phyloP scores from a whole-genome alignment of 805 yeast species.

The Ogataea pignaliae region DNA sequence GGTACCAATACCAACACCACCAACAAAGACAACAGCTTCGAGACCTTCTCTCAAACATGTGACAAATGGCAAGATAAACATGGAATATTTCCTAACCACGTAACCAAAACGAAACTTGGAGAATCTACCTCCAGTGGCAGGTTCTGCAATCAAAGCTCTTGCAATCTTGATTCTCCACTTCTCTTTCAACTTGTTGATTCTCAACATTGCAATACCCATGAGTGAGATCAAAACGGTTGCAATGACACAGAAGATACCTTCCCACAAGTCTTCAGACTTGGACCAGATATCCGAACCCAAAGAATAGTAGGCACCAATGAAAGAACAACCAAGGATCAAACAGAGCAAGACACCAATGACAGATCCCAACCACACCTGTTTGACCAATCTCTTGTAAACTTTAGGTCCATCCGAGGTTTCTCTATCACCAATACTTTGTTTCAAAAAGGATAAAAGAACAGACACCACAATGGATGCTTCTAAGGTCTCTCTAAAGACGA shows the following conservation, averaged over 20 bases:
- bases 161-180: slow-evolving; percentile 98
- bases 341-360: slow-evolving; percentile 69
- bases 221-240: slow-evolving; percentile 85
- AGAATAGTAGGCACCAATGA: slow-evolving; percentile 89
- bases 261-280: slow-evolving; percentile 90
- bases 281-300: slow-evolving; percentile 82
- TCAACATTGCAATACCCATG: slow-evolving; percentile 96
- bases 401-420: slow-evolving; percentile 12
- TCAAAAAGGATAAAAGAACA: slow-evolving; percentile 84
- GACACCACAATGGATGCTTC: slow-evolving; percentile 93
- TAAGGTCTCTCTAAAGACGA: slow-evolving; percentile 87
- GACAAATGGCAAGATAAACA: slow-evolving; percentile 86
- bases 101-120: slow-evolving; percentile 53
- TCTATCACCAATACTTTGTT: slow-evolving; percentile 69
- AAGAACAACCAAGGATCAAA: slow-evolving; percentile 83
- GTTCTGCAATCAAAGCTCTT: slow-evolving; percentile 62
- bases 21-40: slow-evolving; percentile 93
- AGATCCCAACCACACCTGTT: slow-evolving; percentile 88
- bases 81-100: slow-evolving; percentile 67
- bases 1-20: slow-evolving; percentile 78
- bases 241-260: slow-evolving; percentile 87
- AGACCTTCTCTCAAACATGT: slow-evolving; percentile 95
- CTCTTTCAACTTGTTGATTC: slow-evolving; percentile 93
- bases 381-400: slow-evolving; percentile 59
- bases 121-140: slow-evolving; percentile 34